Evolutionary conservation across 768 basidiomycete species (phyloP).

Genomic region (Sutorius australiensis): DNA sequence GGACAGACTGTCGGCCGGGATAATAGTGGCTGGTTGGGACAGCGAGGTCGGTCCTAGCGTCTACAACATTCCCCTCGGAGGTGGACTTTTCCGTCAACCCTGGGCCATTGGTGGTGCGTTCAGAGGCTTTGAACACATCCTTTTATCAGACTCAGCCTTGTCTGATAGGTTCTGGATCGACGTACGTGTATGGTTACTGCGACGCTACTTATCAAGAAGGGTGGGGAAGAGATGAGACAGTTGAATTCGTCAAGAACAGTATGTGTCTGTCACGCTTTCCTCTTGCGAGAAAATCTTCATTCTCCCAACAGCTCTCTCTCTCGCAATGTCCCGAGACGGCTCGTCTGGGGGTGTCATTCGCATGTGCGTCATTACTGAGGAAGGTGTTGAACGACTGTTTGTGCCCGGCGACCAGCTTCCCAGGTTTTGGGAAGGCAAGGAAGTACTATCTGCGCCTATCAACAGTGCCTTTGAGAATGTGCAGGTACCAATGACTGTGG

Average conservation of each 20-base stretch:
- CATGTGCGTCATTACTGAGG: constrained; percentile 95
- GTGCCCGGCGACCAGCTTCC: constrained; percentile 89
- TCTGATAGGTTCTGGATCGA: constrained; percentile 80
- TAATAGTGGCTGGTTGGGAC: constrained; percentile 99
- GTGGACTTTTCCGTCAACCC: constrained; percentile 93
- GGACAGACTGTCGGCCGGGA: constrained; percentile 82
- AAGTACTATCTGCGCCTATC: constrained; percentile 49
- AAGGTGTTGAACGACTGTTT: constrained; percentile 87
- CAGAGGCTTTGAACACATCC: not conserved
- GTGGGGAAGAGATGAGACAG: constrained; percentile 84
- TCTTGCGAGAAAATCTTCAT: not conserved
- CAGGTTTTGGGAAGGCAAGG: constrained; percentile 83
- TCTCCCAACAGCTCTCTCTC: constrained; percentile 63
- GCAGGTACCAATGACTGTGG: constrained; percentile 44
- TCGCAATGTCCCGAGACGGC: constrained; percentile 97
- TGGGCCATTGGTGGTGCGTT: constrained; percentile 95
- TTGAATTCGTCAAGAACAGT: constrained; percentile 97
- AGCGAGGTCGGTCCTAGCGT: constrained; percentile 85
- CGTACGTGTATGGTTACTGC: constrained; percentile 98
- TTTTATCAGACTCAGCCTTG: not conserved
- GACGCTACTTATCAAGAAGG: constrained; percentile 96
- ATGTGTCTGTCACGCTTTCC: constrained; percentile 41
- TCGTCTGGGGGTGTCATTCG: constrained; percentile 97
- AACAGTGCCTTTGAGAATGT: constrained; percentile 19
- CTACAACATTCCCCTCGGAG: constrained; percentile 95